Conservation (phyloP, 2,329 filamentous ascomycete genomes). For the Fusarium mundagurra region DNA sequence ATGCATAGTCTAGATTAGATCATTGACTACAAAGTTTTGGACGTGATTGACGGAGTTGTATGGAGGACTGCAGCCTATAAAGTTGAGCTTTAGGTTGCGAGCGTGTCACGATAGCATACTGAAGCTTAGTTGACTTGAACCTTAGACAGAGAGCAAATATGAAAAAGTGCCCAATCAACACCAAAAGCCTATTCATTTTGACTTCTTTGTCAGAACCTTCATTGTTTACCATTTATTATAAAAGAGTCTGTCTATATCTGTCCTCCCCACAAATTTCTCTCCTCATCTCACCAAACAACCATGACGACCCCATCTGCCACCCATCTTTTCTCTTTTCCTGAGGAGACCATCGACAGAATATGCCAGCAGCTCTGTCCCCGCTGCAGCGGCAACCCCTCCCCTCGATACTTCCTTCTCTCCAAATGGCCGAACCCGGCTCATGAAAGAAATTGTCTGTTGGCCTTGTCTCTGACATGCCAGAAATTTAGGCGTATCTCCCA, state of each 20-base stretch:
- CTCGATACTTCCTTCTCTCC: neutral
- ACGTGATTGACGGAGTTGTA: neutral
- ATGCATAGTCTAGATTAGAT: neutral
- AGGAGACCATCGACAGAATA: neutral
- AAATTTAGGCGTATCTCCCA: neutral
- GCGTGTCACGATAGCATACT: neutral
- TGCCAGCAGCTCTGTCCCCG: neutral
- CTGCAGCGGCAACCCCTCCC: neutral
- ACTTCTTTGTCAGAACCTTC: neutral
- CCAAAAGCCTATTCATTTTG: neutral
- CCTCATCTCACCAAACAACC: neutral
- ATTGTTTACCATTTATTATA: neutral
- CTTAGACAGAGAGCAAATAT: neutral
- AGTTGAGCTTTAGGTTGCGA: too few relatives aligned
- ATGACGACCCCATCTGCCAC: neutral
- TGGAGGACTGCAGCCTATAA: too few relatives aligned
- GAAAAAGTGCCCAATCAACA: neutral
- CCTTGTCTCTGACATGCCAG: neutral
- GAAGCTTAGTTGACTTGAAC: neutral
- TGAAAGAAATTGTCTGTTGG: neutral
- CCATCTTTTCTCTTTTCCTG: neutral
- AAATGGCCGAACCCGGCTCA: rapidly evolving
- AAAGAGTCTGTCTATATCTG: rapidly evolving
- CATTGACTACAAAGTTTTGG: rapidly evolving
- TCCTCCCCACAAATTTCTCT: neutral